These are phyloP conservation scores for Lasiodiplodia citricola DNA, from an alignment of 2,329 filamentous ascomycete genomes.

Conservation along the genomic window DNA sequence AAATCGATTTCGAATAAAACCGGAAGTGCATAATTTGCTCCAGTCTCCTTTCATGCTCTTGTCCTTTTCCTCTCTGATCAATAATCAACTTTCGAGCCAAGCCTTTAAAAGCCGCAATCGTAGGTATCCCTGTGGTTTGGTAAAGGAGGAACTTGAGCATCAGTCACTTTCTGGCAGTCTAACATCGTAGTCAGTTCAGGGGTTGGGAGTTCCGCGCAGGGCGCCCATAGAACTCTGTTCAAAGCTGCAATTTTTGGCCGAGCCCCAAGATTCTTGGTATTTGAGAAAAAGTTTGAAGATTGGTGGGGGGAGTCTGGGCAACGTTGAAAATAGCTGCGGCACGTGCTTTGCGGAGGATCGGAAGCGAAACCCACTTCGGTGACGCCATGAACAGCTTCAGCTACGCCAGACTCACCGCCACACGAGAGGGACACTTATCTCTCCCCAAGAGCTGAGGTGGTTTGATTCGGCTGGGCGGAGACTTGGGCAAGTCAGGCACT, in stretches of 20 bases:
- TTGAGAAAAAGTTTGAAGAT: background rate
- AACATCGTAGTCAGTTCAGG: too few relatives aligned
- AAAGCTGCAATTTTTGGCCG: background rate
- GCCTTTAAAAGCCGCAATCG: too few relatives aligned
- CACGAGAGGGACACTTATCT: background rate
- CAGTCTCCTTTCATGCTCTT: too few relatives aligned
- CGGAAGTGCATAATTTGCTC: too few relatives aligned
- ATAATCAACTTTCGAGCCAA: too few relatives aligned
- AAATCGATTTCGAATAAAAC: too few relatives aligned
- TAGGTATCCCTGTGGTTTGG: too few relatives aligned
- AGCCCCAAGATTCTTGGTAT: background rate
- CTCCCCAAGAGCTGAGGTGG: background rate
- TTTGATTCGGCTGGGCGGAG: background rate
- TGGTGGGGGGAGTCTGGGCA: background rate
- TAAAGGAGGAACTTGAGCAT: too few relatives aligned
- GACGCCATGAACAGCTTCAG: background rate
- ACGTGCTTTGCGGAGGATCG: background rate
- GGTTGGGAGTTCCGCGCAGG: too few relatives aligned
- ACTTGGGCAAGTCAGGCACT: background rate
- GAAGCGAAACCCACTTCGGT: background rate
- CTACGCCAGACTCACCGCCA: background rate
- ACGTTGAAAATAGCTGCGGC: conserved; percentile 1
- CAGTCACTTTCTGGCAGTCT: too few relatives aligned
- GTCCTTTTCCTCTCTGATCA: too few relatives aligned
- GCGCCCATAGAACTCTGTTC: too few relatives aligned